Evolutionary conservation across 108 stramenopile species (phyloP).

Genomic region (Aurantiochytrium sp.): DNA sequence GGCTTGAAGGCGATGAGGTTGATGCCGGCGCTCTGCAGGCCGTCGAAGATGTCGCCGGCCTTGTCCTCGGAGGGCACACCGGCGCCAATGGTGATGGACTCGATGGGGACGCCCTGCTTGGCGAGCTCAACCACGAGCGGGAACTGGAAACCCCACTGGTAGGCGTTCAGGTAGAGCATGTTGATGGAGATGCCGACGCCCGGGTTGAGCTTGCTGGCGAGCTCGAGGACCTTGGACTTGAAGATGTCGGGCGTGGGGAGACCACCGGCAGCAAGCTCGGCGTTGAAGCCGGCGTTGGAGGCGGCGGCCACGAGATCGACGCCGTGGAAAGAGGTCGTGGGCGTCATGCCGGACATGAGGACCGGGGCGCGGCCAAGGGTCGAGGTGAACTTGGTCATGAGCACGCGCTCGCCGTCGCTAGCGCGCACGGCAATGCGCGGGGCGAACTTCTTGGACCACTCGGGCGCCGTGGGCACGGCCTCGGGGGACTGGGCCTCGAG

Average conservation of each 20-base stretch:
- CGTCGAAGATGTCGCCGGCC: constrained; percentile 1
- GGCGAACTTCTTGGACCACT: neutral
- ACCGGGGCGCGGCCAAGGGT: neutral
- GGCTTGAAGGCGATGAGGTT: constrained; percentile 24
- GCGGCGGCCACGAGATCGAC: constrained; percentile 13
- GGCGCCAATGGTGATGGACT: constrained; percentile 24
- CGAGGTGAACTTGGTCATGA: neutral
- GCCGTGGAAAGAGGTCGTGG: constrained; percentile 19
- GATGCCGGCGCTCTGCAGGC: neutral
- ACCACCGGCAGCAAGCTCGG: constrained; percentile 23
- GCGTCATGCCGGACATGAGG: constrained; percentile 27
- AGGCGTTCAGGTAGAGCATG: constrained; percentile 22
- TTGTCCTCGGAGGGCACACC: constrained; percentile 20
- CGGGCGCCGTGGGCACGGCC: neutral
- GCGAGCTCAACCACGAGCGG: constrained; percentile 10
- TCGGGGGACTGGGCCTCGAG: neutral
- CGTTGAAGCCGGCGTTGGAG: constrained; percentile 16
- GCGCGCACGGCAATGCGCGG: neutral
- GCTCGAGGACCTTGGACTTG: neutral
- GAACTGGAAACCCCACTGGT: constrained; percentile 29
- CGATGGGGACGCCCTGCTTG: constrained; percentile 2
- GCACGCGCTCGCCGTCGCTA: neutral
- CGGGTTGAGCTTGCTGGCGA: neutral
- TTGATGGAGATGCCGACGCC: constrained; percentile 20
- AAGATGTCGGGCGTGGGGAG: neutral